These are phyloP conservation scores for Pestalotiopsis sp. DNA, from an alignment of 2,329 filamentous ascomycete genomes.

Conservation along the genomic window DNA sequence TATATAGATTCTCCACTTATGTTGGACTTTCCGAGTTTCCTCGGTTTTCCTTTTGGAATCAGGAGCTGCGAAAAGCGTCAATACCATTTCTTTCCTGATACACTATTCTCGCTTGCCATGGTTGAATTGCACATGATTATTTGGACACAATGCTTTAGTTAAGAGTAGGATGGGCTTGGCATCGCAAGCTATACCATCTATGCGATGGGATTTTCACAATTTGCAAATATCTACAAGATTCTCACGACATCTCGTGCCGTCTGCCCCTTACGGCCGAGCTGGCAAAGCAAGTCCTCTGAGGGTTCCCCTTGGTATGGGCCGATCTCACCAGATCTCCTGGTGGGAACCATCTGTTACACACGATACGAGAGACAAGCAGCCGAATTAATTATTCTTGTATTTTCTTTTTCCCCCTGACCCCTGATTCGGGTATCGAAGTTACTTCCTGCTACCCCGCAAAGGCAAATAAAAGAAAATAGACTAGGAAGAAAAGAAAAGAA, in stretches of 20 bases:
- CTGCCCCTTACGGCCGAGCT: too few relatives aligned
- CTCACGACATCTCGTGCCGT: too few relatives aligned
- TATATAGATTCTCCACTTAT: conserved; percentile 27
- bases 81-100: conserved; percentile 11
- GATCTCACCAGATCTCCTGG: neutral
- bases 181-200: too few relatives aligned
- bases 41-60: conserved; percentile 6
- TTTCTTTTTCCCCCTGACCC: neutral
- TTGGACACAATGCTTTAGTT: neutral
- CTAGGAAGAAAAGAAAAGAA: too few relatives aligned
- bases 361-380: neutral
- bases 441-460: neutral
- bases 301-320: too few relatives aligned
- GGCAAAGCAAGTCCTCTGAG: too few relatives aligned
- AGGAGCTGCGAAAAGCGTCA: conserved; percentile 13
- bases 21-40: conserved; percentile 13
- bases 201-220: too few relatives aligned
- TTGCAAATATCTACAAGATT: too few relatives aligned
- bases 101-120: neutral
- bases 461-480: neutral
- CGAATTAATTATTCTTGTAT: neutral
- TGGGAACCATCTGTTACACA: neutral
- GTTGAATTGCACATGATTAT: neutral
- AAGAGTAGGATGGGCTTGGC: neutral
- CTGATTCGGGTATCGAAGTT: neutral